Evolutionary conservation across 306 rosid species (phyloP).

Genomic region (Vicia sativa): DNA sequence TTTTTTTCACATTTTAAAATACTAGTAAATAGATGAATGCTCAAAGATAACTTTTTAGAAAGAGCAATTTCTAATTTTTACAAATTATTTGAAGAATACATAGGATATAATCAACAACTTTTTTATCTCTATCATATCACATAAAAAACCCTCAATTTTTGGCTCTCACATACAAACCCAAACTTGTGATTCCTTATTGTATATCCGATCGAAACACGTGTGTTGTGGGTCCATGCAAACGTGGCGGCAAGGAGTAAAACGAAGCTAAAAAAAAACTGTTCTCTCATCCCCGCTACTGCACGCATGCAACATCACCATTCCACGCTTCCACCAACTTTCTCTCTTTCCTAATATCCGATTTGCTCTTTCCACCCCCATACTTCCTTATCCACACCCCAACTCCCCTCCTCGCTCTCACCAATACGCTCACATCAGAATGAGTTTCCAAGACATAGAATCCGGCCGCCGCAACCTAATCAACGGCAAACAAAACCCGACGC

Average conservation of each 20-base stretch:
- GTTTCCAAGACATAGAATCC: conserved; percentile 88
- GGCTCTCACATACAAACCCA: too few relatives aligned
- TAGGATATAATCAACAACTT: too few relatives aligned
- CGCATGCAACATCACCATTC: background rate
- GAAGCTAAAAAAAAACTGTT: background rate
- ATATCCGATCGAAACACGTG: conserved; percentile 2
- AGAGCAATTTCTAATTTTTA: too few relatives aligned
- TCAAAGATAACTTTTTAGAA: too few relatives aligned
- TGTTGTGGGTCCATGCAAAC: conserved; percentile 11
- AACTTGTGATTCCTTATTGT: background rate
- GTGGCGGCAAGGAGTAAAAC: conserved; percentile 1
- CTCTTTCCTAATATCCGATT: conserved; percentile 26
- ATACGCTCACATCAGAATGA: conserved; percentile 49
- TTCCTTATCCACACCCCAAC: conserved; percentile 36
- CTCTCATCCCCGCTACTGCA: background rate
- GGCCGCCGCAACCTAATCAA: conserved; percentile 67
- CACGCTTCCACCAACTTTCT: background rate
- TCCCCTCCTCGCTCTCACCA: conserved; percentile 14
- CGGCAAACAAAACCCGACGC: conserved; percentile 86
- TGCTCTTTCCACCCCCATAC: conserved; percentile 30
- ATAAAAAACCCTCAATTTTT: too few relatives aligned
- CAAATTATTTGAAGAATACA: too few relatives aligned
- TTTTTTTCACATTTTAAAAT: too few relatives aligned
- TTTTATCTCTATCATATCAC: too few relatives aligned
- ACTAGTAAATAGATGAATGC: too few relatives aligned